A percentile compares a stretch with the other conserved stretches of the same genome.
phyloP scores from a whole-genome alignment of 129 eudicot species.

The Saussurea involucrata region DNA sequence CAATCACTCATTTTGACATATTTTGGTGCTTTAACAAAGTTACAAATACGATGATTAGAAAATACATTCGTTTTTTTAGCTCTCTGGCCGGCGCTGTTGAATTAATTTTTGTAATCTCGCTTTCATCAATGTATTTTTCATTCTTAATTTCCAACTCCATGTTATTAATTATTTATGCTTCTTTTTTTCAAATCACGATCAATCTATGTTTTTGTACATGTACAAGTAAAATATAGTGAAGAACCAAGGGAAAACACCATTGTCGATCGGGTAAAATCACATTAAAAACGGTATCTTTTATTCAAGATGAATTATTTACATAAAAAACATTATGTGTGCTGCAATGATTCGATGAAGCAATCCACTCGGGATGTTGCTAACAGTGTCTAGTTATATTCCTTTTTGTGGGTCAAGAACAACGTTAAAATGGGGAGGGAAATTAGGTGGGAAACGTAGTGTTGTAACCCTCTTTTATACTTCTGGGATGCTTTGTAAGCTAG shows the following conservation, averaged over 20 bases:
- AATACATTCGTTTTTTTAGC: not conserved
- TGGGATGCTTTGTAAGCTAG: no score
- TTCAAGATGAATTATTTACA: no score
- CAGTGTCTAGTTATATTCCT: no score
- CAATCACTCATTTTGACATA: conserved; percentile 18
- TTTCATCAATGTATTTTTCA: conserved; percentile 11
- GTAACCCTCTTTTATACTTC: no score
- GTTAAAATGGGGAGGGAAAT: no score
- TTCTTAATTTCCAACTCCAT: not conserved
- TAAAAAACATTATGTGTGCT: not conserved
- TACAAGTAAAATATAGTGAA: not conserved
- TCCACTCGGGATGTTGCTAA: no score
- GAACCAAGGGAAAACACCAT: not conserved
- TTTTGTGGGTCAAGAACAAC: no score
- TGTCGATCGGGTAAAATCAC: not conserved
- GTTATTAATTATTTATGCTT: not conserved
- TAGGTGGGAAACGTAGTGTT: no score
- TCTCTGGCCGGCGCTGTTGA: conserved; percentile 21
- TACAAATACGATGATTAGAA: not conserved
- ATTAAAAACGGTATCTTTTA: not conserved
- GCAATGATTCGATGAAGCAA: no score
- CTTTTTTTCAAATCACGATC: not conserved
- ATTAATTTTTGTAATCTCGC: conserved; percentile 4
- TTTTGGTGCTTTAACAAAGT: not conserved
- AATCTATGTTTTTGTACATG: not conserved